A percentile compares a stretch with the other conserved stretches of the same genome.
Evolutionary conservation across 2,329 filamentous ascomycete species (phyloP).

Genomic region (Corynespora cassiicola): DNA sequence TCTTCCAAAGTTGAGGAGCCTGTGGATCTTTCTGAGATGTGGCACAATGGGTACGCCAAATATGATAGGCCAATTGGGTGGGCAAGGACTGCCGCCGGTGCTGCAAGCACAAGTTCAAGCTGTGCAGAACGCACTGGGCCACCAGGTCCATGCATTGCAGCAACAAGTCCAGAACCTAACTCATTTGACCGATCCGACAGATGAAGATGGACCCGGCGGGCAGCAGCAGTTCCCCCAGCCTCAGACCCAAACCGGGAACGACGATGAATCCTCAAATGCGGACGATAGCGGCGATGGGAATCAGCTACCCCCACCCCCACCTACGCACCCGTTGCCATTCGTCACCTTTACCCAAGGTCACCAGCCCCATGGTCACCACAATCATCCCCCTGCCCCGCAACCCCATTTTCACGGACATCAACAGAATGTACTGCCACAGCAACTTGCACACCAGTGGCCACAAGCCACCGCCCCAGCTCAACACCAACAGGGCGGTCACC

Average conservation of each 20-base stretch:
- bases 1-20: constrained; percentile 41
- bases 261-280: no score
- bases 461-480: constrained; percentile 9
- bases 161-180: constrained; percentile 31
- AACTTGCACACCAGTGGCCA: constrained; percentile 3
- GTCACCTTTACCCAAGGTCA: no score
- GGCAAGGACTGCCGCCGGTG: constrained; percentile 13
- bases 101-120: constrained; percentile 31
- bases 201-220: no score
- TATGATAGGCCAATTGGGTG: constrained; percentile 11
- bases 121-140: constrained; percentile 30
- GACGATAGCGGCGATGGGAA: no score
- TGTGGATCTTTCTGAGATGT: constrained; percentile 44
- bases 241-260: no score
- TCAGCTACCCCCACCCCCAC: constrained; percentile 25
- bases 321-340: no score
- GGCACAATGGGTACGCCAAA: constrained; percentile 24
- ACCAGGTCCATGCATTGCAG: constrained; percentile 32
- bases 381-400: constrained; percentile 2
- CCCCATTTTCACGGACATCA: constrained; percentile 6
- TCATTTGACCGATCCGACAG: no score
- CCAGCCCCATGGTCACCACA: background rate
- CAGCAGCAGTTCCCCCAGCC: constrained; percentile 13
- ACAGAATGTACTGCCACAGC: constrained; percentile 10
- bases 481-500: constrained; percentile 2